These are phyloP conservation scores for Actinidia polygama DNA, from an alignment of 179 eudicot genomes.

Conservation along the genomic window DNA sequence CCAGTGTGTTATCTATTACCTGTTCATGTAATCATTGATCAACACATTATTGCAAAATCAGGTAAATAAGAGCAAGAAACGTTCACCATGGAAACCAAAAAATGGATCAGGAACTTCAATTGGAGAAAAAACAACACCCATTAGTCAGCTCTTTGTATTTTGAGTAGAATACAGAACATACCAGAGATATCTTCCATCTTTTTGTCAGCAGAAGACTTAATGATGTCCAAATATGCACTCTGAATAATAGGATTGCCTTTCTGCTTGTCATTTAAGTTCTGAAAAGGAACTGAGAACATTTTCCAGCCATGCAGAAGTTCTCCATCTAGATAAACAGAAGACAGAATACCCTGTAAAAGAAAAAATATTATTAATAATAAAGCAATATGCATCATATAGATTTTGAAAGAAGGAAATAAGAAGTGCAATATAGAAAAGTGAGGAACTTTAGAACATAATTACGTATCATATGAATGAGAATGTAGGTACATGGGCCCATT, in stretches of 20 bases:
- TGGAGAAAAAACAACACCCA: neutral
- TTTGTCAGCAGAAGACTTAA: slow-evolving; percentile 37
- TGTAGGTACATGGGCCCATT: neutral
- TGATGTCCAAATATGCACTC: slow-evolving; percentile 27
- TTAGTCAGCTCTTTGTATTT: neutral
- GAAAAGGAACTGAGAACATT: slow-evolving; percentile 63
- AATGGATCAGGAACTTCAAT: slow-evolving; percentile 4
- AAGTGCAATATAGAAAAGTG: slow-evolving; percentile 3
- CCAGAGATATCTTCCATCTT: slow-evolving; percentile 27
- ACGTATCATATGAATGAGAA: neutral
- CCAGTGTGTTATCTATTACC: neutral
- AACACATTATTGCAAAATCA: neutral
- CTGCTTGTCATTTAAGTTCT: slow-evolving; percentile 47
- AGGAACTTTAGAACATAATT: neutral
- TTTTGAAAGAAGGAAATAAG: neutral
- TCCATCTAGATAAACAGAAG: slow-evolving; percentile 70
- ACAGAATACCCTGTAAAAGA: slow-evolving; percentile 72
- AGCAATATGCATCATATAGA: neutral
- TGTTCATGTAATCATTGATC: neutral
- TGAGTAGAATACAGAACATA: slow-evolving; percentile 24
- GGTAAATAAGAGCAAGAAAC: slow-evolving; percentile 13
- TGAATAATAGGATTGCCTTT: slow-evolving; percentile 35
- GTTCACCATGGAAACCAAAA: neutral
- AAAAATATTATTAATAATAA: slow-evolving; percentile 6
- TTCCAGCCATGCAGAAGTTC: slow-evolving; percentile 72